A percentile compares a stretch with the other conserved stretches of the same genome.
Conservation (phyloP, 106 monocot genomes). For the Gastrodia elata region DNA sequence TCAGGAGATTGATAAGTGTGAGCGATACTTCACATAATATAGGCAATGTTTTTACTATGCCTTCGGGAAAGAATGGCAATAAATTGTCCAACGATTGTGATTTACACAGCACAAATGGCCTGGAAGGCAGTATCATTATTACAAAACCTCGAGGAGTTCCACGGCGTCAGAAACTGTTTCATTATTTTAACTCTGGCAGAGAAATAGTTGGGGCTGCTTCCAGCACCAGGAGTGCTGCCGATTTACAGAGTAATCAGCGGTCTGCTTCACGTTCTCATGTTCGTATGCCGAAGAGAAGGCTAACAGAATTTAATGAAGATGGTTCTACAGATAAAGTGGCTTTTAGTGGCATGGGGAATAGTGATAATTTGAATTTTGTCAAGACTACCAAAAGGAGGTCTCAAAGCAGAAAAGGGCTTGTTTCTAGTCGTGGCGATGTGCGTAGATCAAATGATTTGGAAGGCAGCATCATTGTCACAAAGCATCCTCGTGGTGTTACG, state of each 20-base stretch:
- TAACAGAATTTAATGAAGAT: slow-evolving; percentile 5
- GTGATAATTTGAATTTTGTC: not conserved
- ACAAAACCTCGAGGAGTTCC: slow-evolving; percentile 6
- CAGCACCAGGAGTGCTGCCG: not conserved
- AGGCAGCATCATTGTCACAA: not conserved
- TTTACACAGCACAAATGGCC: not conserved
- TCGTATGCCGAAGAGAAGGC: not conserved
- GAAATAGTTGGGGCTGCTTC: not conserved
- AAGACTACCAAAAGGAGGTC: not conserved
- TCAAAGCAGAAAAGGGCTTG: not conserved
- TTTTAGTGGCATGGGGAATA: not conserved
- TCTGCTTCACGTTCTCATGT: not conserved
- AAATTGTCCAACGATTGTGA: not conserved
- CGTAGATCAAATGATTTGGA: slow-evolving; percentile 3
- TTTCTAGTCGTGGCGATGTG: not conserved
- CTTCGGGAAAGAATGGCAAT: not conserved
- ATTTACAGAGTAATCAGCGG: not conserved
- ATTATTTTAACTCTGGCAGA: not conserved
- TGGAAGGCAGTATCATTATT: slow-evolving; percentile 3
- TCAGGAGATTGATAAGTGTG: not conserved
- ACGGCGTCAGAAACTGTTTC: not conserved
- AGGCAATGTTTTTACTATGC: slow-evolving; percentile 1
- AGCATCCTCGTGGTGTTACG: slow-evolving; percentile 7
- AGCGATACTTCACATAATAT: not conserved
- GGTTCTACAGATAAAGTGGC: not conserved